phyloP scores from a whole-genome alignment of 352 stramenopile genomes.

The Globisporangium spiculum region DNA sequence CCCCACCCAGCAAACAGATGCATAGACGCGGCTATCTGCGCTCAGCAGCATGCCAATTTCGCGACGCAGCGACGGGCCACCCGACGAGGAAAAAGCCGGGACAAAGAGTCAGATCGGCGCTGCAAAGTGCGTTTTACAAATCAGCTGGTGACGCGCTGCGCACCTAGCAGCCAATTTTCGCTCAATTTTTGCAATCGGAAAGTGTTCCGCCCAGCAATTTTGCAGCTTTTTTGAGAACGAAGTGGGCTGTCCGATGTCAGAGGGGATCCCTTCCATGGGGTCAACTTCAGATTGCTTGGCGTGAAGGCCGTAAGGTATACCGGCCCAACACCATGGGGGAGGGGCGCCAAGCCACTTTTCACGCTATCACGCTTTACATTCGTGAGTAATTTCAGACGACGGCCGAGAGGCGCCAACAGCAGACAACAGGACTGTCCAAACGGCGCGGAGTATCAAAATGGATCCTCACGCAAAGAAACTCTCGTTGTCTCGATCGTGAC shows the following conservation, averaged over 20 bases:
- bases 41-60: neutral
- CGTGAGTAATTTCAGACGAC: neutral
- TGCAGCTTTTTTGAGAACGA: neutral
- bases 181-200: neutral
- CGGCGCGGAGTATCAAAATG: conserved; percentile 1
- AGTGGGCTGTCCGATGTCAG: neutral
- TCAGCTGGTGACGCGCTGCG: neutral
- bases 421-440: conserved; percentile 5
- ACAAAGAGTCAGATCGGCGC: conserved; percentile 1
- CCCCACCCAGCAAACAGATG: neutral
- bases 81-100: neutral
- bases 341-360: neutral
- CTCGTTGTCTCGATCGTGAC: neutral
- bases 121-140: neutral
- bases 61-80: conserved; percentile 5
- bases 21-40: neutral
- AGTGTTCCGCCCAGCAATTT: neutral
- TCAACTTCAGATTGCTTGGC: conserved; percentile 14
- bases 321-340: neutral
- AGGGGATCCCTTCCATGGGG: neutral
- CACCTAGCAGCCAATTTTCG: conserved; percentile 1
- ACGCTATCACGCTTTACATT: conserved; percentile 2
- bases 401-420: neutral
- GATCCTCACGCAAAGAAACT: neutral
- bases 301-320: neutral